Evolutionary conservation across 331 rosid species (phyloP).

Genomic region (Pyrus hybrid): DNA sequence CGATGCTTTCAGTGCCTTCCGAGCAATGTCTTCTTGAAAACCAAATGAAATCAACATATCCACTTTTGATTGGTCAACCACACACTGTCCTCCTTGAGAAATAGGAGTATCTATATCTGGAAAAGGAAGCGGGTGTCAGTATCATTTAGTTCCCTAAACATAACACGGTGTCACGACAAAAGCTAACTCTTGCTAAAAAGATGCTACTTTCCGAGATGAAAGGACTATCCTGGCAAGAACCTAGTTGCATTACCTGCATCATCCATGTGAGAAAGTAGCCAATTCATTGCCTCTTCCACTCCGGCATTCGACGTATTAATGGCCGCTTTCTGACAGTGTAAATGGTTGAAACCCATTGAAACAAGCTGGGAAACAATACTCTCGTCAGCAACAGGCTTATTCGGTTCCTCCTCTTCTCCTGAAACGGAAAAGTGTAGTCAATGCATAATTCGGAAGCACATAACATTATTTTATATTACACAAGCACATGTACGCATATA

Average conservation of each 20-base stretch:
- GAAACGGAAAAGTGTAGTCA: conserved; percentile 24
- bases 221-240: neutral
- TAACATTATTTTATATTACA: neutral
- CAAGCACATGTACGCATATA: neutral
- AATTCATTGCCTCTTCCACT: conserved; percentile 97
- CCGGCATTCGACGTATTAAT: conserved; percentile 76
- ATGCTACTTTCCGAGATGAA: neutral
- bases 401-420: conserved; percentile 39
- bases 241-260: conserved; percentile 59
- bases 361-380: conserved; percentile 81
- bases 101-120: conserved; percentile 75
- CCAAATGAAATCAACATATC: conserved; percentile 84
- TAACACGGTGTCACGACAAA: neutral
- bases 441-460: neutral
- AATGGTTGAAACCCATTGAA: conserved; percentile 81
- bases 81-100: conserved; percentile 35
- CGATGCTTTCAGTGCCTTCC: conserved; percentile 77
- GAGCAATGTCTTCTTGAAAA: conserved; percentile 74
- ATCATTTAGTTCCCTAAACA: conserved; percentile 7
- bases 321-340: conserved; percentile 92
- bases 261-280: conserved; percentile 93
- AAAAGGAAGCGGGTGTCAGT: neutral
- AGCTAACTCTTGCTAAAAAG: neutral
- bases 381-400: conserved; percentile 39
- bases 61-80: conserved; percentile 73